These are phyloP conservation scores for Amanita brunnescens DNA, from an alignment of 768 basidiomycete genomes.

Conservation along the genomic window DNA sequence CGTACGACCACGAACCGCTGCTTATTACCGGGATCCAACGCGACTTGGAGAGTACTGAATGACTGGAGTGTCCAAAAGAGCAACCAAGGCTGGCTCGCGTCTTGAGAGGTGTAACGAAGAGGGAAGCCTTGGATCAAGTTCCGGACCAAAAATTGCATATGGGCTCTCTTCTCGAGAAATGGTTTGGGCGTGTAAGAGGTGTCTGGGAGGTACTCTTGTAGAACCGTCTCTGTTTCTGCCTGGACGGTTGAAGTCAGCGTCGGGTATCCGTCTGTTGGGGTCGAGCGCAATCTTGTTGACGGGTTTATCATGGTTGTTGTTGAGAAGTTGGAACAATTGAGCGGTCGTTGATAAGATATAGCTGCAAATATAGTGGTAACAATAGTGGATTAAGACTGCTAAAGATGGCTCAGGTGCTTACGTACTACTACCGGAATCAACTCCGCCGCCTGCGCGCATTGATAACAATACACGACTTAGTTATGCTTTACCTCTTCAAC, in stretches of 20 bases:
- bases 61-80: conserved; percentile 89
- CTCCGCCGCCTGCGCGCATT: no score
- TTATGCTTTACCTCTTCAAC: no score
- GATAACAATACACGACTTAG: no score
- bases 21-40: conserved; percentile 67
- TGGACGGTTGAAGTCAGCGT: conserved; percentile 60
- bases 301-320: conserved; percentile 1
- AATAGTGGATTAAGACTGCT: no score
- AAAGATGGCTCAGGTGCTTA: no score
- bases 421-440: no score
- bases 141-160: conserved; percentile 68
- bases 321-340: not conserved
- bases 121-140: conserved; percentile 78
- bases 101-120: conserved; percentile 68
- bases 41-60: conserved; percentile 72
- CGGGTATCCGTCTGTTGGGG: conserved; percentile 48
- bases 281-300: conserved; percentile 15
- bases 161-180: conserved; percentile 49
- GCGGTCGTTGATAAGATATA: not conserved
- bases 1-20: conserved; percentile 46
- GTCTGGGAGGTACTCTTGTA: conserved; percentile 45
- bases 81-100: conserved; percentile 94
- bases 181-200: conserved; percentile 14
- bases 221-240: conserved; percentile 54
- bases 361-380: no score